Base-by-base conservation (phyloP, 805 yeast genomes). In the Metschnikowia peoriensis region DNA sequence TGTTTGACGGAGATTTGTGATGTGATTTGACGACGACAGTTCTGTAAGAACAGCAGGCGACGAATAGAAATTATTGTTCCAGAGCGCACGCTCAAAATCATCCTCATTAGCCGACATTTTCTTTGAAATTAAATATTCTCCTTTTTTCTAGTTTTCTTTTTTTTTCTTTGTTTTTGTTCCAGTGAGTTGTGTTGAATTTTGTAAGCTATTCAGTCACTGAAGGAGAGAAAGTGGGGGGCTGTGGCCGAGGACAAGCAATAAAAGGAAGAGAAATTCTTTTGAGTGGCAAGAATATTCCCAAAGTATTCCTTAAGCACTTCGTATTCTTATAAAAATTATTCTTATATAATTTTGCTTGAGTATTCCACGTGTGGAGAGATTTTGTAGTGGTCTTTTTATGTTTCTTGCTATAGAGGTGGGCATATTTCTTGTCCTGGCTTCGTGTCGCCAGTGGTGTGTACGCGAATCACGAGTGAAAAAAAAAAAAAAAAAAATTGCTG, bases 61-160 rank as follows among this genome's bases (percentile, higher is more conserved):
- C 44, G 72, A 65, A 56, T 72, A 73, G 60, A 73, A 73, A 43
- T 56, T 60, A 56, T 66, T 63, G 51, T 59, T 68, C 62, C 71
- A 58, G 29, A 72, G 66, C 34, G 65, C 62, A n/a, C 67, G 70
- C 53, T 72, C 76, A 41, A 54, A 59, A 44, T 60, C 64, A 46
- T 64, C 62, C 17, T 52, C 57, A 41, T 28, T 41, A 27, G 46
- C 46, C n/a, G 59, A 51, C 57, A 56, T 57, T 9, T 28, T n/a
- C n/a, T n/a, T n/a, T n/a, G n/a, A n/a, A n/a, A n/a, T n/a, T n/a
- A n/a, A n/a, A n/a, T n/a, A n/a, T n/a, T n/a, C n/a, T n/a, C n/a
- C n/a, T n/a, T n/a, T n/a, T n/a, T 37, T 8, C 11, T 32, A 27
- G 6, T 32, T 32, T 32, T 32, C 3, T 9, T 2, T 32, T 32